A percentile compares a stretch with the other conserved stretches of the same genome.
phyloP scores from a whole-genome alignment of 176 grass and related monocot genomes.

The Bothriochloa decipiens region DNA sequence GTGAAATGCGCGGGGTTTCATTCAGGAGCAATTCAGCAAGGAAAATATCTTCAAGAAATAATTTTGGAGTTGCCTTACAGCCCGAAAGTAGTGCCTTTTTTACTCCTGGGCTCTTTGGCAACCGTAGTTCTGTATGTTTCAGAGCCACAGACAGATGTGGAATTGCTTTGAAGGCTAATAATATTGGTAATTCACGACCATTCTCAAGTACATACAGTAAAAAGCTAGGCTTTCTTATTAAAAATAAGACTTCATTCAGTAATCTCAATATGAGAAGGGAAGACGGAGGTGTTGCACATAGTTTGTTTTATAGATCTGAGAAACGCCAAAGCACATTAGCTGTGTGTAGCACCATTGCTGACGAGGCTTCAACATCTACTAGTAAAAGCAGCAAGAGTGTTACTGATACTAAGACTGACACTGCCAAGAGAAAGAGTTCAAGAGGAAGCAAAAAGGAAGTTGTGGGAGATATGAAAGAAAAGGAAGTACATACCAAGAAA shows the following conservation, averaged over 20 bases:
- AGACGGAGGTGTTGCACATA: slow-evolving; percentile 36
- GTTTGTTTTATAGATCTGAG: slow-evolving; percentile 49
- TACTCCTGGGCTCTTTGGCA: slow-evolving; percentile 52
- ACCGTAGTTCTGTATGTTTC: slow-evolving; percentile 16
- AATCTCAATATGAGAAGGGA: slow-evolving; percentile 33
- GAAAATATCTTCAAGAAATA: slow-evolving; percentile 29
- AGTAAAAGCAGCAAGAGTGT: slow-evolving; percentile 16
- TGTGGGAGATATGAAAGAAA: slow-evolving; percentile 44
- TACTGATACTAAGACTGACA: slow-evolving; percentile 19
- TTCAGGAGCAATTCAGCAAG: slow-evolving; percentile 48
- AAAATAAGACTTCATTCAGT: slow-evolving; percentile 34
- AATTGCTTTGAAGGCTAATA: slow-evolving; percentile 39
- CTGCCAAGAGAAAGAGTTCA: slow-evolving; percentile 29
- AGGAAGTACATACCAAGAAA: slow-evolving; percentile 49
- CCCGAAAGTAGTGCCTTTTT: slow-evolving; percentile 55
- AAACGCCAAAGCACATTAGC: slow-evolving; percentile 48
- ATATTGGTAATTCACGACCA: slow-evolving; percentile 30
- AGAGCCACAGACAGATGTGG: slow-evolving; percentile 7
- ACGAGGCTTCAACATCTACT: slow-evolving; percentile 41
- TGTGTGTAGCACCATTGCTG: slow-evolving; percentile 36
- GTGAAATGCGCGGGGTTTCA: slow-evolving; percentile 45
- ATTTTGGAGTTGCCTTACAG: slow-evolving; percentile 41
- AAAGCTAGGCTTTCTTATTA: slow-evolving; percentile 36
- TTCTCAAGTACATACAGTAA: slow-evolving; percentile 45
- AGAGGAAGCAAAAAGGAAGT: slow-evolving; percentile 42